Base-by-base conservation (phyloP, 2,329 filamentous ascomycete species). In the Diaporthe destruens region DNA sequence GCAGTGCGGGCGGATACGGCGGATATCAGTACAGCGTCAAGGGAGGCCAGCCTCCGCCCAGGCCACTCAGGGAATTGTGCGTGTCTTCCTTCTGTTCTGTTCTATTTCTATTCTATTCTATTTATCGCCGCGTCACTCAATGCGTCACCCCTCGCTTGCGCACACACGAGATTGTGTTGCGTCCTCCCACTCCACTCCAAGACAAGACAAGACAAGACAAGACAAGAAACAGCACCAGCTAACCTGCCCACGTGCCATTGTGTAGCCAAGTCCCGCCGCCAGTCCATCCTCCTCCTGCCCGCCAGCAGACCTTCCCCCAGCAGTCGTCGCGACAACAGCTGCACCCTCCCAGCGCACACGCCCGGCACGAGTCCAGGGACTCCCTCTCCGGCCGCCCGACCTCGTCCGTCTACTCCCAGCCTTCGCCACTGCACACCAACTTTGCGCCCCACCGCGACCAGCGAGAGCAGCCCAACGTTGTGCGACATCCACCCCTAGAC, bases 401-500 rank as follows among this genome's bases (percentile, higher is more conserved):
- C 8, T 92, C 91, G 42, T 92, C 91, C 20, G 76, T 90, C 59
- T 92, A 93, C 79, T 90, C 90, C 57, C 86, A 88, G 79, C 86
- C 84, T 56, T 89, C 85, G 74, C 85, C 86, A 18, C 78, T 79
- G 36, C 79, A 78, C 14, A 76, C 80, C 18, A 77, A 75, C 55
- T 82, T 83, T 70, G 78, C 80, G 11, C 75, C 18, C 20, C 68
- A 70, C 20, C 68, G 68, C 47, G 68, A 70, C 32, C 68, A 23
- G 57, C 76, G 29, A 29, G 29, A 70, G 32, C 68, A 23, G 57
- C 76, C 76, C 65, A 71, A 77, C 56, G 71, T 72, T 4, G 73
- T 75, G 18, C 49, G 59, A 12, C 67, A 75, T 75, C 63, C 68
- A 2, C 51, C 32, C 34, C 29, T 3, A 29, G 54, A 78, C 32